Evolutionary conservation across 2,329 filamentous ascomycete genomes (phyloP), one percentile per base, ranked within the genome.

Genomic region (Botryotinia globosa): DNA sequence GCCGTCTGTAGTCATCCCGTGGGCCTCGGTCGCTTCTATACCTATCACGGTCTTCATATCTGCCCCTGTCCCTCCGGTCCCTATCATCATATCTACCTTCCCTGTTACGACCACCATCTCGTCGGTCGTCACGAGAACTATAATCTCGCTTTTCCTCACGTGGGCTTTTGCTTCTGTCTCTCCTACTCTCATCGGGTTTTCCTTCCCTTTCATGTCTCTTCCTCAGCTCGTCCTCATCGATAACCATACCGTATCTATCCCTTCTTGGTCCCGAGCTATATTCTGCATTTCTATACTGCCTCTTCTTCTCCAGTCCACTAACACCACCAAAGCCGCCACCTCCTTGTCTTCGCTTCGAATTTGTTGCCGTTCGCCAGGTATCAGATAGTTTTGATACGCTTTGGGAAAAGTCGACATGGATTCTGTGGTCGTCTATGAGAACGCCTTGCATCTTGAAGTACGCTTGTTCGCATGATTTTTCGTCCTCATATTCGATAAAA

Each of bases 371-470:
- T 75, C 96, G 88, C 96, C 96, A 99, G 25, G 91, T 90, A 75
- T 97, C 93, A 63, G 94, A 96, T 12, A 99, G 84, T 80, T 94
- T 95, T 75, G 90, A 88, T 74, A 94, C 96, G 80, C 94, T 97
- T 84, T 99, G 96, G 18, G 94, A 98, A 82, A 99, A 99, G 83
- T 99, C 96, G 72, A 99, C 96, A 80, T 99, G 96, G 75, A 99
- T 99, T 59, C 96, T 91, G 76, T 97, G 93, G 78, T 99, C 96
- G 79, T 99, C 96, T 76, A 99, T 98, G 72, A 99, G 84, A 2
- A 98, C 95, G 3, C 92, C 94, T 81, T 99, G 94, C 96, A 99
- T 99, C 84, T 99, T 99, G 85, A 97, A 96, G 80, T 98, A 99
- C 4, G 96, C 96, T 69, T 93, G 90, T 83, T 99, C 96, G 81